A percentile compares a stretch with the other conserved stretches of the same genome.
Evolutionary conservation across 805 yeast genomes (phyloP).

Genomic region (Saturnispora zaruensis): DNA sequence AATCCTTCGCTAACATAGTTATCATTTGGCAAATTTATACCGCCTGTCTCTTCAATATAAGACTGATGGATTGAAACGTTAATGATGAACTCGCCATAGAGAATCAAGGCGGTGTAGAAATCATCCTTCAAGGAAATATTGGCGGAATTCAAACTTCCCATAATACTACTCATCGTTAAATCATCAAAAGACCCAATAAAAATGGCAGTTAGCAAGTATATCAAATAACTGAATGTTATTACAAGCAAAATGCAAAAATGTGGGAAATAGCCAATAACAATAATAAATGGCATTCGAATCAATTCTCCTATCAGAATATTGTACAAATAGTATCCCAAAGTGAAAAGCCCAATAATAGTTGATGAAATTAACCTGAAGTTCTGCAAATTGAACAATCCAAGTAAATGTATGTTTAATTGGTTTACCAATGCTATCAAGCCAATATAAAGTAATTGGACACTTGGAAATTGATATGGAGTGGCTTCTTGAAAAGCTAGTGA

Average conservation of each 20-base stretch:
- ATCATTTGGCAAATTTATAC: conserved; percentile 37
- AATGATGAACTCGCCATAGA: conserved; percentile 53
- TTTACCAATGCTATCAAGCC: conserved; percentile 49
- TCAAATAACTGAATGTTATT: conserved; percentile 40
- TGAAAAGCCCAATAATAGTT: conserved; percentile 45
- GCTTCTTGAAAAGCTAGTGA: conserved; percentile 71
- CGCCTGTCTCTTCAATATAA: conserved; percentile 50
- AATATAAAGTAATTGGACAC: conserved; percentile 42
- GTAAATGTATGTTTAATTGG: conserved; percentile 54
- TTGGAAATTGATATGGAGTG: conserved; percentile 41
- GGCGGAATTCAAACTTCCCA: conserved; percentile 24
- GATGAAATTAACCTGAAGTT: conserved; percentile 57
- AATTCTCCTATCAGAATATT: conserved; percentile 35
- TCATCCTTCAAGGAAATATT: conserved; percentile 46
- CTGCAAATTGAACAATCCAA: conserved; percentile 47
- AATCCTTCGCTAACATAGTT: conserved; percentile 44
- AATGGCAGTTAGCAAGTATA: conserved; percentile 51
- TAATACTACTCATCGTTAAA: conserved; percentile 23
- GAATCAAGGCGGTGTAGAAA: conserved; percentile 53
- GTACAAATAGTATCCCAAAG: conserved; percentile 39
- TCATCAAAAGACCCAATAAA: conserved; percentile 40
- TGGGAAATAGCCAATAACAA: conserved; percentile 56
- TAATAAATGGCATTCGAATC: conserved; percentile 44
- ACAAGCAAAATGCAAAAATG: conserved; percentile 49
- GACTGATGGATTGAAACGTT: conserved; percentile 62